phyloP scores from a whole-genome alignment of 768 basidiomycete genomes.

The Termitomyces sp. region DNA sequence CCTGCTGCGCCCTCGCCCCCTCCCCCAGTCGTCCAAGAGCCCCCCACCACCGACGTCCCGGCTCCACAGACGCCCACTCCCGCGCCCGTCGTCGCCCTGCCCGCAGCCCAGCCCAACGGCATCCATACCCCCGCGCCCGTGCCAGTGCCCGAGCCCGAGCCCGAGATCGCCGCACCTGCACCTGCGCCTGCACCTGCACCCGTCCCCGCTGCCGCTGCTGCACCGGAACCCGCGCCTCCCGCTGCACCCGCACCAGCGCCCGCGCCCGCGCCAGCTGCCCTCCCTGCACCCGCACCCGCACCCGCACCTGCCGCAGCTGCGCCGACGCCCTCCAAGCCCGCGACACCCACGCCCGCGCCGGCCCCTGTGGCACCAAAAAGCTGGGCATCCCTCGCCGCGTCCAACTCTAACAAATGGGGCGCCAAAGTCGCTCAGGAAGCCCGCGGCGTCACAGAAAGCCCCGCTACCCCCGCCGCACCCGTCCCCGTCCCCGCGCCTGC shows the following conservation, averaged over 20 bases:
- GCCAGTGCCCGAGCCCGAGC: constrained; percentile 30
- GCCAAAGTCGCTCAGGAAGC: constrained; percentile 72
- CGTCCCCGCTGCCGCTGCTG: constrained; percentile 9
- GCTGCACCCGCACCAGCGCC: constrained; percentile 23
- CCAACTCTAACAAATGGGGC: constrained; percentile 83
- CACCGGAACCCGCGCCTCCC: background rate
- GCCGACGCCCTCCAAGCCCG: constrained; percentile 19
- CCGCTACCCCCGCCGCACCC: constrained; percentile 16
- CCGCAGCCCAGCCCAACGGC: constrained; percentile 28
- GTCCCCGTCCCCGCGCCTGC: constrained; percentile 21
- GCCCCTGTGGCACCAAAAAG: constrained; percentile 58
- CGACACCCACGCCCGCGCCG: constrained; percentile 27
- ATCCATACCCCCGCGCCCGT: constrained; percentile 35
- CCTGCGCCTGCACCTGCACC: constrained; percentile 23
- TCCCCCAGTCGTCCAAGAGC: constrained; percentile 30
- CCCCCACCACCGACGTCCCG: constrained; percentile 33
- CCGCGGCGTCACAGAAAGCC: constrained; percentile 68
- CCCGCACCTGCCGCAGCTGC: constrained; percentile 19
- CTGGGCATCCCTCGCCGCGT: constrained; percentile 90
- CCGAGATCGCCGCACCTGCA: background rate
- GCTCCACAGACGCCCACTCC: constrained; percentile 27
- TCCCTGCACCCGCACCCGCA: constrained; percentile 17
- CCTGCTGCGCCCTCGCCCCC: constrained; percentile 26
- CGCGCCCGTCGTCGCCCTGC: constrained; percentile 26
- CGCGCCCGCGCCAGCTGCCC: constrained; percentile 19